Conservation (phyloP, 176 grass and related monocot genomes). For the Sorghum bicolor region DNA sequence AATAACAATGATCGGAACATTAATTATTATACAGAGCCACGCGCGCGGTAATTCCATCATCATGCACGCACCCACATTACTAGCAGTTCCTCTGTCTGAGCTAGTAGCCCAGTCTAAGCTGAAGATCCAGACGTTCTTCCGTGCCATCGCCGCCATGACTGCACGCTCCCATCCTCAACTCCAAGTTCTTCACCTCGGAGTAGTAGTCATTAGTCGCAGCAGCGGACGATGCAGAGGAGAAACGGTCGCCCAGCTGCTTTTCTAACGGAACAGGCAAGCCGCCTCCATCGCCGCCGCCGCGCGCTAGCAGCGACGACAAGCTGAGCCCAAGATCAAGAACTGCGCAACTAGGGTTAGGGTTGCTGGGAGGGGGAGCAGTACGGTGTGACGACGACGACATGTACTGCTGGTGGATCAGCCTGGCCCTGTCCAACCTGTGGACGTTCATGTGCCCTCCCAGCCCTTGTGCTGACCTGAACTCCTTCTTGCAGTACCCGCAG, state of each 20-base stretch:
- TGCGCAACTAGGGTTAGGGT: not conserved
- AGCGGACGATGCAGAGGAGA: not conserved
- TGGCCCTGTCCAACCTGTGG: slow-evolving; percentile 23
- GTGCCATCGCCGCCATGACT: not conserved
- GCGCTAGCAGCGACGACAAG: not conserved
- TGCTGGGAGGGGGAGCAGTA: not conserved
- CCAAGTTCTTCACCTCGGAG: slow-evolving; percentile 4
- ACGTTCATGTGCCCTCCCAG: slow-evolving; percentile 29
- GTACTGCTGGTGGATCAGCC: slow-evolving; percentile 2
- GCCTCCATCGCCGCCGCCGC: not conserved
- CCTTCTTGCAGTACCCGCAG: slow-evolving; percentile 15
- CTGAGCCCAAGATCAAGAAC: not conserved
- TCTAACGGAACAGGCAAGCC: not conserved
- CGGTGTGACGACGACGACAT: not conserved
- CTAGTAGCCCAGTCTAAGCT: not conserved
- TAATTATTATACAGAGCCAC: not conserved
- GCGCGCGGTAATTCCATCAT: not conserved
- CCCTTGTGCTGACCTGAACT: slow-evolving; percentile 17
- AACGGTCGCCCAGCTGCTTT: not conserved
- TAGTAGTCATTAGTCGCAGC: not conserved
- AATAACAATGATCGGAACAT: not conserved
- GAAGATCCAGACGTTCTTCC: slow-evolving; percentile 1
- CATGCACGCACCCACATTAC: not conserved
- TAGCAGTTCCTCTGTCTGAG: not conserved
- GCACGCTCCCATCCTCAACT: not conserved